phyloP scores from a whole-genome alignment of 805 yeast species.

The Zygotorulaspora chibaensis region DNA sequence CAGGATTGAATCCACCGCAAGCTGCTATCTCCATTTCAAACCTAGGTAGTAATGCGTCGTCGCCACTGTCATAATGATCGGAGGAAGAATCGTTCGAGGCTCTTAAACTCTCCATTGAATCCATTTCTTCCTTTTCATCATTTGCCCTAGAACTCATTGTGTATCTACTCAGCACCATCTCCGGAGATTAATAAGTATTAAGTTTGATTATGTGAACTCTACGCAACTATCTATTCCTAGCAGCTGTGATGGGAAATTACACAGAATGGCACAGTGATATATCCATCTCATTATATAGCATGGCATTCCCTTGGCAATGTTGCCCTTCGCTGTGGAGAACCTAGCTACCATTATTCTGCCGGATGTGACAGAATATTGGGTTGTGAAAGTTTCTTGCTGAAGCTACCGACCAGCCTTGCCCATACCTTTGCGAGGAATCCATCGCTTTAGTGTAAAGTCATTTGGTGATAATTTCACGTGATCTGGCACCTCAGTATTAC shows the following conservation, averaged over 20 bases:
- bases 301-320: no score
- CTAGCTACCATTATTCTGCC: no score
- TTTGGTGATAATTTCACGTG: neutral
- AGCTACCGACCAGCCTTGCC: no score
- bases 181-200: neutral
- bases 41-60: neutral
- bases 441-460: neutral
- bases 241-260: no score
- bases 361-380: no score
- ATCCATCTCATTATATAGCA: no score
- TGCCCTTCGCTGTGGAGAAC: no score
- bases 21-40: neutral
- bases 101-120: neutral
- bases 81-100: neutral
- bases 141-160: neutral
- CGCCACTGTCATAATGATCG: neutral
- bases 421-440: neutral
- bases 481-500: neutral
- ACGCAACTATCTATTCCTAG: no score
- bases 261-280: no score
- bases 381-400: no score
- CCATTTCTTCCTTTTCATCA: neutral
- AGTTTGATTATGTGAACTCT: no score
- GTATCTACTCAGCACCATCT: neutral
- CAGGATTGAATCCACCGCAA: slow-evolving; percentile 1